Evolutionary conservation across 176 grass and related monocot genomes (phyloP), one percentile per base, ranked within the genome.

Genomic region (Carex kokanica): DNA sequence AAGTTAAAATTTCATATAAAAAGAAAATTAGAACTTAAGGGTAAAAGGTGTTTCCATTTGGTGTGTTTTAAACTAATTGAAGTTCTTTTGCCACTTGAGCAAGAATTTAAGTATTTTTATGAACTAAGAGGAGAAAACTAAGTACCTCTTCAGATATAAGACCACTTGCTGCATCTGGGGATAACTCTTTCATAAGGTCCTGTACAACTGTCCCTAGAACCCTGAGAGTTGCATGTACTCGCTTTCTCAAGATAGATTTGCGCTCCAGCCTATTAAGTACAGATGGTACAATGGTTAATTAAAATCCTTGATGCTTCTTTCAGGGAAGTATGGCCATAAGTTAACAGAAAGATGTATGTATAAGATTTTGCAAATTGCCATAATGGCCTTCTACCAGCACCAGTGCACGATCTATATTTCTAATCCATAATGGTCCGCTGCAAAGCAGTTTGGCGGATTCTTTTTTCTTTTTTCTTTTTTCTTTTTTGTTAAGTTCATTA

Each of bases 91-190:
- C 45, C 41, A 56, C 43, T 5, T 53, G 66, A 74, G 27, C 84
- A 69, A 29, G 18, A 34, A 43, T 0, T 58, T 14, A 13, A 45
- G 31, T 20, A 63, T 83, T 45, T n/a, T 64, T 83, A 60, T 49
- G 6, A 27, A 47, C 16, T 82, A 52, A 49, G 64, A 68, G 59
- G 34, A 55, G 74, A 57, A 65, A 74, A 86, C 78, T 63, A 79
- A 64, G 85, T 84, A 95, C 95, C 95, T 95, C 95, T 73, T 91
- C 92, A 73, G 92, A 93, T 83, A 98, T 98, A 72, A 98, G 89
- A 24, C 91, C 94, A 27, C 88, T 85, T 55, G 91, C 86, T 66
- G 90, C 91, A 83, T 95, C 92, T 12, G 95, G 90, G 74, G 95
- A 85, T 60, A 95, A 88, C 58, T 98, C 95, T 70, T 74, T 95